These are phyloP conservation scores for Delphinella strobiligena DNA, from an alignment of 2,329 filamentous ascomycete species.

Conservation along the genomic window DNA sequence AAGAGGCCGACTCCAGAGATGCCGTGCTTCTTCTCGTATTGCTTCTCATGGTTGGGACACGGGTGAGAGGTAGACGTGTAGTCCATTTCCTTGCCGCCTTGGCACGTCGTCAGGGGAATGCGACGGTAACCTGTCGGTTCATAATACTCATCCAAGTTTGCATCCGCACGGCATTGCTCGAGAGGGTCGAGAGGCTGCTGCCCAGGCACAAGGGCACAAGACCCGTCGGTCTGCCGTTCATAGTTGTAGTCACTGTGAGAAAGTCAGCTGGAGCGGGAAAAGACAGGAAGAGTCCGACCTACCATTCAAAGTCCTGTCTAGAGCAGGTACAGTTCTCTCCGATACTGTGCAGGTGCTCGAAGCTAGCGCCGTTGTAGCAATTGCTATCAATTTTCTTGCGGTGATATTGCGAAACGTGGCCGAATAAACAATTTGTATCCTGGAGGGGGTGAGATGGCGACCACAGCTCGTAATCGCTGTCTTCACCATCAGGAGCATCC, in stretches of 20 bases:
- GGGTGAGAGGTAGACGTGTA: slow-evolving; percentile 47
- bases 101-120: slow-evolving; percentile 80
- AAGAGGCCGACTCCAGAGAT: slow-evolving; percentile 66
- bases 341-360: slow-evolving; percentile 57
- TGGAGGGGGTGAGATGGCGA: slow-evolving; percentile 71
- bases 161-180: slow-evolving; percentile 48
- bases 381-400: slow-evolving; percentile 70
- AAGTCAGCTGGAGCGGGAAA: slow-evolving; percentile 1
- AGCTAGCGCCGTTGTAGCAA: slow-evolving; percentile 70
- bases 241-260: slow-evolving; percentile 75
- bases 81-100: slow-evolving; percentile 63
- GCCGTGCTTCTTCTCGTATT: slow-evolving; percentile 63
- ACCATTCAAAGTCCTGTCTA: slow-evolving; percentile 87
- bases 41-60: slow-evolving; percentile 70
- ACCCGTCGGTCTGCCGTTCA: slow-evolving; percentile 63
- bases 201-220: slow-evolving; percentile 66
- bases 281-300: slow-evolving; percentile 23
- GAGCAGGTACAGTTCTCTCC: slow-evolving; percentile 69
- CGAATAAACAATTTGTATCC: slow-evolving; percentile 76
- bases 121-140: slow-evolving; percentile 79
- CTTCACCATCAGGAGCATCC: slow-evolving; percentile 40
- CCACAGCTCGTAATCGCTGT: slow-evolving; percentile 75
- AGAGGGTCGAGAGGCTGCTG: slow-evolving; percentile 51
- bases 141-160: slow-evolving; percentile 65
- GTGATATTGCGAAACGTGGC: slow-evolving; percentile 78